phyloP scores from a whole-genome alignment of 805 yeast genomes.

The Saturnispora gosingensis region DNA sequence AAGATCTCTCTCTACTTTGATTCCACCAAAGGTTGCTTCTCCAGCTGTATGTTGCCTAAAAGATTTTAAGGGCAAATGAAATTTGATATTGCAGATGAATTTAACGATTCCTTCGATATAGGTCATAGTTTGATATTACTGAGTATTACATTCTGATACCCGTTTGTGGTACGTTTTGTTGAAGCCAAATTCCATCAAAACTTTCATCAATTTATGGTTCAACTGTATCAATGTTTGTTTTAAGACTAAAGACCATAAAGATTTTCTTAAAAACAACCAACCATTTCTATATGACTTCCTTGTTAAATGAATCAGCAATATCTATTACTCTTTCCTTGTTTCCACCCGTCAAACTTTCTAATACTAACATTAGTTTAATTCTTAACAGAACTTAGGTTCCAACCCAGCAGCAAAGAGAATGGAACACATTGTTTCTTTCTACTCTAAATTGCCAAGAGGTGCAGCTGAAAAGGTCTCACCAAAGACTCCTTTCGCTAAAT shows the following conservation, averaged over 20 bases:
- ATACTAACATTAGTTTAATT: constrained; percentile 2
- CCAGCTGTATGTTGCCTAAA: constrained; percentile 56
- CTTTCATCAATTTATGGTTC: too few species aligned
- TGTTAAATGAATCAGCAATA: not conserved
- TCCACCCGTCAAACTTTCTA: not conserved
- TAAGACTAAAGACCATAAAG: too few species aligned
- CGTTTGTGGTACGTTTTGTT: too few species aligned
- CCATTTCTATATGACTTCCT: not conserved
- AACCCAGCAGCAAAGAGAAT: constrained; percentile 97
- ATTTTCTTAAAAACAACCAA: too few species aligned
- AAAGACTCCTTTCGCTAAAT: constrained; percentile 60
- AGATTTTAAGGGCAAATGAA: too few species aligned
- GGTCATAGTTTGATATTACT: too few species aligned
- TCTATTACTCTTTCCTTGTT: not conserved
- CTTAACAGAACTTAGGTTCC: constrained; percentile 69
- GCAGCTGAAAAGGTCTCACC: constrained; percentile 69
- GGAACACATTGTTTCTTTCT: constrained; percentile 89
- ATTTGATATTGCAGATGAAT: too few species aligned
- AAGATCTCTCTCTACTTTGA: constrained; percentile 90
- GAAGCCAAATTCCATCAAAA: too few species aligned
- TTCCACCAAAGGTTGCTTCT: constrained; percentile 98
- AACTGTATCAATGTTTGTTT: too few species aligned
- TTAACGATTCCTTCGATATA: too few species aligned
- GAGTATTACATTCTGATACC: too few species aligned
- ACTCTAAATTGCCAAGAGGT: constrained; percentile 94